Conservation (phyloP, 805 yeast genomes). For the Candida vaughaniae region DNA sequence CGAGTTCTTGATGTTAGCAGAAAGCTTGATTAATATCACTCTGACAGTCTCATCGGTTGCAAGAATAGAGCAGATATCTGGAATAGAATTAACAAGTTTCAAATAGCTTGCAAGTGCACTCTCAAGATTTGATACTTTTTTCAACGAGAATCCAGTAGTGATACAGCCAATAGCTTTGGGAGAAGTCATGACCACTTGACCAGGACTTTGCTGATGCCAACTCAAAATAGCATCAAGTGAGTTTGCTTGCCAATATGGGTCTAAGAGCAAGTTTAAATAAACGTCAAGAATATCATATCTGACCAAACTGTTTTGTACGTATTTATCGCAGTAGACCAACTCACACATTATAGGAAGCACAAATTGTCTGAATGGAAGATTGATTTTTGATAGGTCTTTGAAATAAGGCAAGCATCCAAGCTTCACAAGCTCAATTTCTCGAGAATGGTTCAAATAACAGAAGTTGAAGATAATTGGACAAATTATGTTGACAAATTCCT, state of each 20-base stretch:
- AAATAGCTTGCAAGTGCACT: constrained; percentile 41
- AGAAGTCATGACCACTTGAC: constrained; percentile 20
- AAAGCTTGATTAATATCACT: constrained; percentile 30
- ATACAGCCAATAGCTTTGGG: constrained; percentile 30
- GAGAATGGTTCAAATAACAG: constrained; percentile 45
- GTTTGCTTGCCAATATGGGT: constrained; percentile 58
- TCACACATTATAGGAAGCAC: constrained; percentile 54
- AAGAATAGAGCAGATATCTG: constrained; percentile 22
- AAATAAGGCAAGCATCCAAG: constrained; percentile 49
- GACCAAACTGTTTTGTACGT: constrained; percentile 36
- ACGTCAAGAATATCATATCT: constrained; percentile 36
- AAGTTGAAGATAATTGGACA: constrained; percentile 52
- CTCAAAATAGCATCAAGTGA: constrained; percentile 49
- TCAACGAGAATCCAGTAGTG: constrained; percentile 38
- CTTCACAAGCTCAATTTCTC: constrained; percentile 46
- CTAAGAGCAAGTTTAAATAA: constrained; percentile 42
- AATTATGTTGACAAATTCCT: constrained; percentile 42
- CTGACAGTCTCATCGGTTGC: constrained; percentile 24
- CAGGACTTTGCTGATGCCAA: constrained; percentile 35
- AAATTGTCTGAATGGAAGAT: constrained; percentile 50
- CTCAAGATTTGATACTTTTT: constrained; percentile 42
- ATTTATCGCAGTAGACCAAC: constrained; percentile 45
- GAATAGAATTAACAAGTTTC: constrained; percentile 27
- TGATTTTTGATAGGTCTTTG: constrained; percentile 35
- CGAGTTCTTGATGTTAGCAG: constrained; percentile 27